phyloP scores from a whole-genome alignment of 208 protist species.

The Leishmania martiniquensis region DNA sequence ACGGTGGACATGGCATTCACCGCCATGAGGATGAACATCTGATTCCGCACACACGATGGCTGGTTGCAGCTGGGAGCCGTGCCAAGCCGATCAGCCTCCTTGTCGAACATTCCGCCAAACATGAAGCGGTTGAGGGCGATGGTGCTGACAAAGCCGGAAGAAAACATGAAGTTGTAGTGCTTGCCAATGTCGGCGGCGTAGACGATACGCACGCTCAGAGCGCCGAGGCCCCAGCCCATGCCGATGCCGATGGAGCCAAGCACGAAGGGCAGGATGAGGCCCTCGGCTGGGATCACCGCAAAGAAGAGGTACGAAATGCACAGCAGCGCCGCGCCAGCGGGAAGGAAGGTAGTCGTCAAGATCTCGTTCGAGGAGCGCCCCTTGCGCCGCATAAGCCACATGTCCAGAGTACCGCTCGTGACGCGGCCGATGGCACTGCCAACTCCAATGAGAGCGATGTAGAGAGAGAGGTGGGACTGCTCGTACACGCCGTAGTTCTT shows the following conservation, averaged over 20 bases:
- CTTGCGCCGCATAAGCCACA: conserved; percentile 45
- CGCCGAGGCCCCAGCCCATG: conserved; percentile 61
- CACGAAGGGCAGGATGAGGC: conserved; percentile 65
- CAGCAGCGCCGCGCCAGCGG: conserved; percentile 38
- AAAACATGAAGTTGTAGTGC: conserved; percentile 87
- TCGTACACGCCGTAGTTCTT: conserved; percentile 52
- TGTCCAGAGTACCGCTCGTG: conserved; percentile 53
- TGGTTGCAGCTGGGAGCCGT: conserved; percentile 48
- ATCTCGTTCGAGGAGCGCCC: conserved; percentile 32
- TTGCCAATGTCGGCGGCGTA: conserved; percentile 79
- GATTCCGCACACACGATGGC: conserved; percentile 53
- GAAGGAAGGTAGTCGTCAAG: conserved; percentile 59
- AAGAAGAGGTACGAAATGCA: conserved; percentile 63
- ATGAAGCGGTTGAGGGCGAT: conserved; percentile 81
- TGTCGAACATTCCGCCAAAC: conserved; percentile 82
- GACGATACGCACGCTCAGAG: conserved; percentile 62
- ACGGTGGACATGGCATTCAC: conserved; percentile 55
- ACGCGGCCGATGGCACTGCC: conserved; percentile 77
- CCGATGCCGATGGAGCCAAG: conserved; percentile 66
- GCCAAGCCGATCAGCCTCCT: conserved; percentile 33
- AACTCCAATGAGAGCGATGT: conserved; percentile 67
- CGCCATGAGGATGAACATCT: conserved; percentile 77
- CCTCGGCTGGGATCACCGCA: conserved; percentile 46
- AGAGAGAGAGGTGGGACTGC: conserved; percentile 45
- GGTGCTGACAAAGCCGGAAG: conserved; percentile 62